These are phyloP conservation scores for Laburnicola sp. DNA, from an alignment of 2,329 filamentous ascomycete genomes.

Conservation along the genomic window DNA sequence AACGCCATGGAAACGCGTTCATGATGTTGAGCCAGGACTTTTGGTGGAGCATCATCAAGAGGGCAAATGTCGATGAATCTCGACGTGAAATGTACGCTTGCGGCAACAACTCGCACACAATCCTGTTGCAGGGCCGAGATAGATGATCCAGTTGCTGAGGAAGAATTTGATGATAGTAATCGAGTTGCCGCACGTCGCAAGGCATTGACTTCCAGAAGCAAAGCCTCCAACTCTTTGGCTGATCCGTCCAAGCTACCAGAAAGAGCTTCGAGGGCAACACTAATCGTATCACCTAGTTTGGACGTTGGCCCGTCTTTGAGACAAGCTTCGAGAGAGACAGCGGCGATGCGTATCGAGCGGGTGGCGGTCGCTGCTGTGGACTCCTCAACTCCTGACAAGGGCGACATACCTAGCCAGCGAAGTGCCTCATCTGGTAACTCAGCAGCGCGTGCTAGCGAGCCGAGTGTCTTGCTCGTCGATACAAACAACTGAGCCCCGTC, in stretches of 20 bases:
- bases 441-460: constrained; percentile 41
- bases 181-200: constrained; percentile 38
- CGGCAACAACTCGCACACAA: constrained; percentile 31
- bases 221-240: constrained; percentile 36
- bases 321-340: constrained; percentile 35
- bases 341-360: constrained; percentile 32
- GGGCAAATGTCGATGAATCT: constrained; percentile 35
- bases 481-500: constrained; percentile 1
- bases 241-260: constrained; percentile 37
- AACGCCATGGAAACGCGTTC: constrained; percentile 29
- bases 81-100: constrained; percentile 37
- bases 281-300: constrained; percentile 23
- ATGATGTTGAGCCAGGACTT: constrained; percentile 21
- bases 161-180: constrained; percentile 22
- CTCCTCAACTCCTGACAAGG: constrained; percentile 13
- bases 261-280: constrained; percentile 31
- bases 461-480: constrained; percentile 26
- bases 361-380: constrained; percentile 32
- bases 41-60: constrained; percentile 20
- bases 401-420: constrained; percentile 31
- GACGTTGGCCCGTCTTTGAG: constrained; percentile 22
- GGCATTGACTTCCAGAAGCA: constrained; percentile 42
- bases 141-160: constrained; percentile 1
- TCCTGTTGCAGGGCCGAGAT: constrained; percentile 14
- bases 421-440: constrained; percentile 39